These are phyloP conservation scores for Rhododendron kiyosumense DNA, from an alignment of 148 eudicot species.

Conservation along the genomic window DNA sequence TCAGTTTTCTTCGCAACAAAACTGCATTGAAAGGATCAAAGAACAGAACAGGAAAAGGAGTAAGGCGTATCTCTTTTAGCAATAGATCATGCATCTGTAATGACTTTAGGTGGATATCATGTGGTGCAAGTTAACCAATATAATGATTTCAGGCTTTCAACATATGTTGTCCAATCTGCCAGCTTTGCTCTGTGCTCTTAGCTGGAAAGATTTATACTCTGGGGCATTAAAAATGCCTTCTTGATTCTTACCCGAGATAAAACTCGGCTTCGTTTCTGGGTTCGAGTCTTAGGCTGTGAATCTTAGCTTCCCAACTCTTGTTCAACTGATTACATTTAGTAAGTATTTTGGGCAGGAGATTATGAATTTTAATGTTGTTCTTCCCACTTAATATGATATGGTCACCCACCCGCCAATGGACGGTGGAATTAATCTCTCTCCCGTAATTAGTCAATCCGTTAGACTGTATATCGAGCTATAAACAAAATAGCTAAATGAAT, in stretches of 20 bases:
- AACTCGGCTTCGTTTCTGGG: background rate
- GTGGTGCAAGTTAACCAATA: background rate
- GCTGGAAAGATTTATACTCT: background rate
- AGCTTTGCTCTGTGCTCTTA: background rate
- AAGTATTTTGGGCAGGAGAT: background rate
- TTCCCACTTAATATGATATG: background rate
- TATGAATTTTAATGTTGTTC: background rate
- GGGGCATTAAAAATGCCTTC: background rate
- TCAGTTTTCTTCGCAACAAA: background rate
- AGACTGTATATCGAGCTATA: background rate
- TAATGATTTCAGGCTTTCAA: background rate
- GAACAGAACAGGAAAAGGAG: background rate
- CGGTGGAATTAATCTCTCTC: background rate
- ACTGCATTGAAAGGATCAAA: background rate
- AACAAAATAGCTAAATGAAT: background rate
- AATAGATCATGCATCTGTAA: background rate
- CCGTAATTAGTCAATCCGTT: background rate
- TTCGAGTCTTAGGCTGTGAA: background rate
- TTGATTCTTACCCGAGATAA: background rate
- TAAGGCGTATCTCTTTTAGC: background rate
- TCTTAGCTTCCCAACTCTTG: background rate
- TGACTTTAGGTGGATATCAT: background rate
- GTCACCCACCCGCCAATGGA: background rate
- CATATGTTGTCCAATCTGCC: background rate
- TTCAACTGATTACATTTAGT: background rate